Base-by-base conservation (phyloP, 2,329 filamentous ascomycete species). In the Raffaelea deltoideospora region DNA sequence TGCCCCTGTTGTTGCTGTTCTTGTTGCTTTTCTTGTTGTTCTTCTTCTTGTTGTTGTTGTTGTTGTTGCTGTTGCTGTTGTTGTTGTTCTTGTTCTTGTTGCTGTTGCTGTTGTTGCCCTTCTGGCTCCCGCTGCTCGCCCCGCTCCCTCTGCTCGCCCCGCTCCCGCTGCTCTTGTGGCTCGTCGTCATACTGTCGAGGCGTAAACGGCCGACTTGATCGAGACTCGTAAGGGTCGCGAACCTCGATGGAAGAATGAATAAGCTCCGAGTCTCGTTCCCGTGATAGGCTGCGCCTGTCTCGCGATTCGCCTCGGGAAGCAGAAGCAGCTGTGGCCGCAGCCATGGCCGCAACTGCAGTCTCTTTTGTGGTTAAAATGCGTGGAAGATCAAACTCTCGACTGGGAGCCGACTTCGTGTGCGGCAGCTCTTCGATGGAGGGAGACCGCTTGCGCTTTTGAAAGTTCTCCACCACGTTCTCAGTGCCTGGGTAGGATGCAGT, bases 381-480 rank as follows among this genome's bases (percentile, higher is more conserved):
- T 2, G 33, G 23, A 8, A 37, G 24, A 7, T 30, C 33, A 4
- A 33, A 22, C 11, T 39, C 31, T 31, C 24, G 6, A 18, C n/a
- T 27, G 11, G 3, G 19, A 5, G 20, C 4, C 29, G 37, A 34
- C 23, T 38, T 34, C 39, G 44, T 19, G 65, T 61, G 45, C 58
- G 57, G 37, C 57, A 52, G 7, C 52, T 53, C 38, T 76, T 39
- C 76, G 27, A 62, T 54, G 6, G 79, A 82, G 32, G 64, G 59
- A 7, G 81, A 84, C 41, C 81, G 71, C 55, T 85, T 88, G 48
- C 75, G 72, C 56, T 78, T 79, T 47, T 73, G 66, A 19, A 65
- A 57, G n/a, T 47, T 50, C 28, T 74, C 66, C 14, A 51, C 49
- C 15, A 66, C 57, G 14, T 48, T 51, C 26, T 76, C 68, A n/a